Evolutionary conservation across 2,329 filamentous ascomycete genomes (phyloP), one percentile per base, ranked within the genome.

Genomic region (Colletotrichum higginsianum): DNA sequence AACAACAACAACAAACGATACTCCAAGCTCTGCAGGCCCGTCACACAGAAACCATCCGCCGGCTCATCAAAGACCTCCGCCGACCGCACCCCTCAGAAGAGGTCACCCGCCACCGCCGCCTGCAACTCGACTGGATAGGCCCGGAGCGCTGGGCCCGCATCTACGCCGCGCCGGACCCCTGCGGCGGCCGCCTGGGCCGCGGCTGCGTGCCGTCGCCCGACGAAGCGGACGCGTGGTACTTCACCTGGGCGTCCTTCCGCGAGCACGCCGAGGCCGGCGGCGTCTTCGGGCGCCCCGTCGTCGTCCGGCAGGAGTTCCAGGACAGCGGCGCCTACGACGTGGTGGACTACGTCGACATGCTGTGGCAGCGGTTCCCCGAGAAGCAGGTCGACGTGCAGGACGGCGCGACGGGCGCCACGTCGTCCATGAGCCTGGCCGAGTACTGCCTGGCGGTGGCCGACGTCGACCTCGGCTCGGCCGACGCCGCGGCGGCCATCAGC

Each of bases 261-360:
- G 13, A 12, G 9, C 42, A 58, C 42, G 56, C 56, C 35, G 56
- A 58, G 35, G 18, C 18, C 56, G 56, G 56, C 16, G 13, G 18
- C 35, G n/a, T 58, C 42, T 58, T 58, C 35, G 13, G 35, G 13
- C 56, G 56, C 9, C 56, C 56, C 9, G 56, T 58, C 56, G 56
- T 58, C 4, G 42, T 58, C 56, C 42, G 42, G 21, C 56, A 58
- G 18, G 30, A 58, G 23, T 58, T 58, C 18, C 56, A 58, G 35
- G 56, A 58, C 56, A 58, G 56, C 35, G 56, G 56, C 56, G 42
- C 13, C 35, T 58, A 58, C 56, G 42, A 58, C 56, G 42, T 58
- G 15, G 56, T 46, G 6, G 56, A 58, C 21, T 58, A 58, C n/a
- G 30, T 58, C 13, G 56, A 58, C 18, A 58, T 58, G 56, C 35